These are phyloP conservation scores for Schizophyllum commune DNA, from an alignment of 1,284 basidiomycete genomes.

Conservation along the genomic window DNA sequence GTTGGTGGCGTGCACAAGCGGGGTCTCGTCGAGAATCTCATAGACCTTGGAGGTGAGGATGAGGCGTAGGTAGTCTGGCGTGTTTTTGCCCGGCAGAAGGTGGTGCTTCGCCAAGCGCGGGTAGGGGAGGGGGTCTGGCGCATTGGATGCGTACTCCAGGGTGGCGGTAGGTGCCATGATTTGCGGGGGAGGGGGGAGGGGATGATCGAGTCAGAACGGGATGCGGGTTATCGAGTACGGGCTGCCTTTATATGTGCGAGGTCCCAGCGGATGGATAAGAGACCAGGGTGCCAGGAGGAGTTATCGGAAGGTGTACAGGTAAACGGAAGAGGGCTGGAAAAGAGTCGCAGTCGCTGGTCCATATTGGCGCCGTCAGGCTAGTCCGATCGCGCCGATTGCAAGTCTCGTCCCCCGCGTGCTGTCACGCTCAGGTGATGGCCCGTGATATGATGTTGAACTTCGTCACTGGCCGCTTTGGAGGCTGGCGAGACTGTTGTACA, in stretches of 20 bases:
- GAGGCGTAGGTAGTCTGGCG: slow-evolving; percentile 90
- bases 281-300: not conserved
- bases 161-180: slow-evolving; percentile 42
- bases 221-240: no score
- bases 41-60: slow-evolving; percentile 94
- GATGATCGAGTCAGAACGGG: slow-evolving; percentile 1
- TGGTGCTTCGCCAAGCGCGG: slow-evolving; percentile 62
- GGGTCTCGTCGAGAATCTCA: slow-evolving; percentile 89
- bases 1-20: slow-evolving; percentile 80
- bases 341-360: no score
- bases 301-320: no score
- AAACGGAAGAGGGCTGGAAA: no score
- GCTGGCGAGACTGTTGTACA: no score
- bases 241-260: no score
- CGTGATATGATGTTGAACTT: no score
- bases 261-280: slow-evolving; percentile 6
- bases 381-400: no score
- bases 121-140: slow-evolving; percentile 57
- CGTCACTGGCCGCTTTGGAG: no score
- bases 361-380: no score
- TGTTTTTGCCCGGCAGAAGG: slow-evolving; percentile 58
- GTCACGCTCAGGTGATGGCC: no score
- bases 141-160: slow-evolving; percentile 61
- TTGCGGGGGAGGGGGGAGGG: slow-evolving; percentile 2
- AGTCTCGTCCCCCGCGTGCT: no score